Percentiles rank a stretch among this genome's conserved stretches.
Evolutionary conservation across 306 rosid species (phyloP).

Genomic region (Trifolium fragiferum): DNA sequence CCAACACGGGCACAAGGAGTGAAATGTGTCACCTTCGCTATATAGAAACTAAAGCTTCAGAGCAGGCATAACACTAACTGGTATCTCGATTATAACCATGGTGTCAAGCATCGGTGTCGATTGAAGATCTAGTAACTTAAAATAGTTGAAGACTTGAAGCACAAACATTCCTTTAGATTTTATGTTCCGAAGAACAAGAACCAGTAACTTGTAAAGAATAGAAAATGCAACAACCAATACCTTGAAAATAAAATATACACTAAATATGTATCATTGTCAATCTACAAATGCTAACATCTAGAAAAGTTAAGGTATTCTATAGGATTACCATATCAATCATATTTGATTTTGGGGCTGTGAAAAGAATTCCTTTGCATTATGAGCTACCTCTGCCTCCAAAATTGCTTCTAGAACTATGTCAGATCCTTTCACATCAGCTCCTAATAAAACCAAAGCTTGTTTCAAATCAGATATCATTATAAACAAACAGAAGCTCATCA

Average conservation of each 20-base stretch:
- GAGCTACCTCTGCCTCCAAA: slow-evolving; percentile 90
- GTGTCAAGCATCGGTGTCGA: not conserved
- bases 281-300: slow-evolving; percentile 37
- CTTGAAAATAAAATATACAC: slow-evolving; percentile 15
- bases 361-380: slow-evolving; percentile 81
- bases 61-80: too few relatives aligned
- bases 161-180: slow-evolving; percentile 9
- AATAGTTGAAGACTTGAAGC: not conserved
- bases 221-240: slow-evolving; percentile 23
- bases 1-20: too few relatives aligned
- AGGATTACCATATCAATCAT: slow-evolving; percentile 42
- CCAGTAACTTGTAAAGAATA: not conserved
- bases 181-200: not conserved
- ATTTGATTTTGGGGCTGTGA: slow-evolving; percentile 69
- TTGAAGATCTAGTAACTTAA: not conserved
- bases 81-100: not conserved
- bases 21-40: too few relatives aligned
- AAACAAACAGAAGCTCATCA: slow-evolving; percentile 21
- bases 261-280: slow-evolving; percentile 14
- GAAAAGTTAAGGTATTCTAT: not conserved
- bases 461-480: slow-evolving; percentile 37
- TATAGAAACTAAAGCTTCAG: too few relatives aligned
- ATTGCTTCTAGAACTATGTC: slow-evolving; percentile 81
- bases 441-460: slow-evolving; percentile 43
- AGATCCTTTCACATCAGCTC: slow-evolving; percentile 71